Percentiles rank a stretch among this genome's conserved stretches.
These are phyloP conservation scores for Vitis cinerea DNA, from an alignment of 164 flowering plant species.

Conservation along the genomic window DNA sequence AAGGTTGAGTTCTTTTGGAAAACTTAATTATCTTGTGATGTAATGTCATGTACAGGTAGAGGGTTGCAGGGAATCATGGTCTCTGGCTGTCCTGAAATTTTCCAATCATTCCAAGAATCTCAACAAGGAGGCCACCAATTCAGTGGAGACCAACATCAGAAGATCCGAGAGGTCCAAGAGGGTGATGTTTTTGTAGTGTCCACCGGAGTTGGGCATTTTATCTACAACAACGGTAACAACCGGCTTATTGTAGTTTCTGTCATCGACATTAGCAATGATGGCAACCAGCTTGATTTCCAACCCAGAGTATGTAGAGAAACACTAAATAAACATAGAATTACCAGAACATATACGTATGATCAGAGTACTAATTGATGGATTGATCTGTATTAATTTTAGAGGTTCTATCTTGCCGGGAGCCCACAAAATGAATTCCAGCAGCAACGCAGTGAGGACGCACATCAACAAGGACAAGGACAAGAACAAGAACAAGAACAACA, in stretches of 20 bases:
- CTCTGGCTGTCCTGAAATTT: slow-evolving; percentile 50
- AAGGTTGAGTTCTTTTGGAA: too few relatives aligned
- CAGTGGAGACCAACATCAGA: slow-evolving; percentile 41
- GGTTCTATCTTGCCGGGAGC: slow-evolving; percentile 37
- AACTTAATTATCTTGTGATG: too few relatives aligned
- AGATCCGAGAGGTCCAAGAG: slow-evolving; percentile 22
- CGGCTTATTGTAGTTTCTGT: slow-evolving; percentile 26
- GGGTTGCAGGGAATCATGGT: slow-evolving; percentile 28
- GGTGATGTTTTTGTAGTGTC: slow-evolving; percentile 45
- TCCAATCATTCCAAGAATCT: slow-evolving; percentile 17
- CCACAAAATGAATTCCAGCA: slow-evolving; percentile 1
- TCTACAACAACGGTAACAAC: slow-evolving; percentile 41
- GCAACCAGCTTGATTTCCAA: slow-evolving; percentile 45
- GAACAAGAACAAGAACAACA: slow-evolving; percentile 1
- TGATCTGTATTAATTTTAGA: slow-evolving; percentile 11
- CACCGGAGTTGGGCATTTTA: slow-evolving; percentile 40
- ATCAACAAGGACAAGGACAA: slow-evolving; percentile 11
- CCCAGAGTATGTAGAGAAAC: slow-evolving; percentile 24
- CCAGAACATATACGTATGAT: neutral
- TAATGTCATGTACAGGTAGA: slow-evolving; percentile 21
- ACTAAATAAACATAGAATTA: neutral
- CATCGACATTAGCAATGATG: slow-evolving; percentile 26
- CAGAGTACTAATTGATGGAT: slow-evolving; percentile 1
- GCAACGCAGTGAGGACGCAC: neutral
- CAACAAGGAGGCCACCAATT: slow-evolving; percentile 1